Percentiles rank a stretch among this genome's conserved stretches.
phyloP scores from a whole-genome alignment of 306 rosid genomes.

The Cicer yamashitae region DNA sequence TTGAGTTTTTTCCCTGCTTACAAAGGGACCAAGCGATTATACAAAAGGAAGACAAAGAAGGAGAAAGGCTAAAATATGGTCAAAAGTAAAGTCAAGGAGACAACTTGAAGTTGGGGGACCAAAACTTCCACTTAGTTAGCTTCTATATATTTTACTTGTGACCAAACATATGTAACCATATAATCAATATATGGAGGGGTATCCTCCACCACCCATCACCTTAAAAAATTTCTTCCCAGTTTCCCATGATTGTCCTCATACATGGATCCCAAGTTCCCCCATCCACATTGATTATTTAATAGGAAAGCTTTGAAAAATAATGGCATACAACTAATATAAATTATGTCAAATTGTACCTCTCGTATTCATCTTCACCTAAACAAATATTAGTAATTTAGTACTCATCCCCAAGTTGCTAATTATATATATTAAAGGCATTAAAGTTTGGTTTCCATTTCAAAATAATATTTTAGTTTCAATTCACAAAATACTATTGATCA shows the following conservation, averaged over 20 bases:
- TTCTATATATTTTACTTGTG: constrained; percentile 28
- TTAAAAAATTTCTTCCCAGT: constrained; percentile 46
- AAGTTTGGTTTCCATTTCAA: neutral
- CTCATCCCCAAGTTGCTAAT: constrained; percentile 32
- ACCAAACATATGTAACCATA: constrained; percentile 39
- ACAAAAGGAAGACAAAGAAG: constrained; percentile 38
- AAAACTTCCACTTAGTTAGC: constrained; percentile 46
- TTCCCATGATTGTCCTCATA: constrained; percentile 65
- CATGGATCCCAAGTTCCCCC: constrained; percentile 57
- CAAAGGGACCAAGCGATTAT: constrained; percentile 7
- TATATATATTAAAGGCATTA: constrained; percentile 24
- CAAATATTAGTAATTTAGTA: neutral
- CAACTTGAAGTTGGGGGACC: constrained; percentile 49
- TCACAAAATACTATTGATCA: too few relatives aligned
- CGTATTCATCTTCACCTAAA: constrained; percentile 25
- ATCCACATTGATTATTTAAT: constrained; percentile 40
- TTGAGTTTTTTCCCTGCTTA: neutral
- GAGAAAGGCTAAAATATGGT: constrained; percentile 41
- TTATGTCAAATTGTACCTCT: constrained; percentile 39
- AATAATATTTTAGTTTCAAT: neutral
- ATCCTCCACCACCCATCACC: constrained; percentile 49
- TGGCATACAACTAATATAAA: constrained; percentile 22
- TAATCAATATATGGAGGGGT: constrained; percentile 39
- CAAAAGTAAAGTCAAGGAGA: constrained; percentile 45
- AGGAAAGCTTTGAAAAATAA: constrained; percentile 38